Base-by-base conservation (phyloP, 2,329 filamentous ascomycete species). In the Colletotrichum karsti region DNA sequence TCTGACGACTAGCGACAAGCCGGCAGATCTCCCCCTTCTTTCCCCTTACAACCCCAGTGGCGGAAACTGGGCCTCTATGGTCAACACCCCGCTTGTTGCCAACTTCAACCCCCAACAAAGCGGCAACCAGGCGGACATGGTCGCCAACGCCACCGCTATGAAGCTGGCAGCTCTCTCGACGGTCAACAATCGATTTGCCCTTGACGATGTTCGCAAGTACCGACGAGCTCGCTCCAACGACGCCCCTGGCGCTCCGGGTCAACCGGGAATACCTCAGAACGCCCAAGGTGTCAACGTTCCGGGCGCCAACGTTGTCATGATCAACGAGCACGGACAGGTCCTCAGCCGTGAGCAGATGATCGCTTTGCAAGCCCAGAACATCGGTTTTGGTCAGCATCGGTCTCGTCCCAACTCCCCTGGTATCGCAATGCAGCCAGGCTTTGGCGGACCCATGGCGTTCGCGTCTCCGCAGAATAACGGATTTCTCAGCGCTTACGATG, bases 91-190 rank as follows among this genome's bases (percentile, higher is more conserved):
- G 2, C 97, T 98, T 92, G 93, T 95, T 5, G 84, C 93, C 42
- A 95, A 91, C 72, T 99, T 98, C 80, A 91, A 87, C 71, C 84
- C 73, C 76, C 83, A 72, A 81, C 81, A 85, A 15, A 80, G 79
- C 70, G 85, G 84, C 51, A 91, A 88, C 63, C 95, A 98, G 78
- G 95, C 94, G 15, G 96, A 99, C 76, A 98, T 98, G 95, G 92
- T 99, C 65, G 96, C 96, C 67, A 99, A 98, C 77, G 96, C 96
- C 26, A 98, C 96, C 15, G 96, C 96, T 22, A 99, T 99, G 96
- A 99, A 99, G 80, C 88, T 99, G 57, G 96, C 96, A 50, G 96
- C 96, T 18, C 85, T 99, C 50, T 98, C 95, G 5, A 99, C 96
- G 3, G 96, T 99, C 55, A 99, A 98, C 84, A 99, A 98, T 80